Evolutionary conservation across 768 basidiomycete genomes (phyloP), one percentile per base, ranked within the genome.

Genomic region (Inosperma sp.): DNA sequence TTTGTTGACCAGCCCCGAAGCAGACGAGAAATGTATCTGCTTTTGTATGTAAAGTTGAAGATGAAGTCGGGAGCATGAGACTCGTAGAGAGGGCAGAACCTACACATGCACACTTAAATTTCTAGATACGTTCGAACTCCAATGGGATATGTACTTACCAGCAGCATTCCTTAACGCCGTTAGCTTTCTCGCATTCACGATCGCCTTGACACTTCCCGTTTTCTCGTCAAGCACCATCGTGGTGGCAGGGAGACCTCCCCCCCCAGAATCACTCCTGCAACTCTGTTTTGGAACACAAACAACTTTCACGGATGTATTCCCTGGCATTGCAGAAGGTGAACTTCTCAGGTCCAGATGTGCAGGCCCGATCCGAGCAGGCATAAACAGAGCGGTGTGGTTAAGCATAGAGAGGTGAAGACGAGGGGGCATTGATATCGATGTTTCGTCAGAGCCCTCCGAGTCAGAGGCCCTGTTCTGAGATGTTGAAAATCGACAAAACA

Each of bases 151-250:
- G n/a, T 7, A 59, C 65, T 23, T 53, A 85, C 90, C 87, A 55
- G 87, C 87, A 44, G 90, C 90, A 50, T 87, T 95, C 35, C 93
- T 68, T 25, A 92, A 66, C 5, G 91, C 86, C 2, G 93, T 94
- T 58, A 94, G 68, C 31, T 73, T 74, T 23, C 83, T 71, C 1
- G 92, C 86, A 60, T 94, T 94, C 16, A 95, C 67, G 27, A 94
- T 68, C 0, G 86, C 90, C 54, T 77, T 84, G n/a, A 84, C 76
- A 0, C 70, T 68, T 1, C 92, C 92, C 0, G 79, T 82, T 2
- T 53, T 58, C 55, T 90, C 86, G 60, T 93, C 83, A 8, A 95
- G 59, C 2, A 93, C 76, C 34, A 92, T 63, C 0, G 88, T 94
- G 0, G 83, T 83, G 0, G 77, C 91, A 5, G 91, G 87, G 16